These are phyloP conservation scores for Hanseniaspora uvarum DNA, from an alignment of 1,139 yeast species.

Conservation along the genomic window DNA sequence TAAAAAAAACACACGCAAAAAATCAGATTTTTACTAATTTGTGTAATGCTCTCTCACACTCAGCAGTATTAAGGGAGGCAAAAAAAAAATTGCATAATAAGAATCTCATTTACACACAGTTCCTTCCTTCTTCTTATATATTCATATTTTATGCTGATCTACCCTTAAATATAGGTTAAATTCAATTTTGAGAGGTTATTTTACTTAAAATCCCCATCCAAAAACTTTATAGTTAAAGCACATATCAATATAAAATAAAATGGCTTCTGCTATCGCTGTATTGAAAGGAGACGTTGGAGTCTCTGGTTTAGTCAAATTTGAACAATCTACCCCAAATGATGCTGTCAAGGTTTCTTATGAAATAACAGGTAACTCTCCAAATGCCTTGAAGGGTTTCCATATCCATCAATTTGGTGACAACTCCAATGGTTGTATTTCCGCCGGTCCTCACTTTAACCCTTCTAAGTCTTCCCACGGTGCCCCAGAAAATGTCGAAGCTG, in stretches of 20 bases:
- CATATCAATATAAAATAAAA: slow-evolving; percentile 18
- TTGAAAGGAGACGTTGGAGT: slow-evolving; percentile 90
- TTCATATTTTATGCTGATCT: no score
- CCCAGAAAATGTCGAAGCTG: slow-evolving; percentile 59
- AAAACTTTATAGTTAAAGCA: no score
- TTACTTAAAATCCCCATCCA: background rate
- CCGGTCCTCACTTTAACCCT: slow-evolving; percentile 98
- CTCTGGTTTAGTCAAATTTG: slow-evolving; percentile 74
- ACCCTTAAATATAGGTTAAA: no score
- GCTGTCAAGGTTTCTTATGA: slow-evolving; percentile 85
- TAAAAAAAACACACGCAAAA: no score
- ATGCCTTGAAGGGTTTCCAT: slow-evolving; percentile 93
- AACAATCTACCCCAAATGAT: slow-evolving; percentile 64
- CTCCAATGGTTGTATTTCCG: slow-evolving; percentile 97
- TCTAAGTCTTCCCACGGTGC: slow-evolving; percentile 86
- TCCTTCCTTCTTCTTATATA: no score
- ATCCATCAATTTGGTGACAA: slow-evolving; percentile 96
- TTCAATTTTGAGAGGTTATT: no score
- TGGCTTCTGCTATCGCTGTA: slow-evolving; percentile 64
- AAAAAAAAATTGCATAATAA: no score
- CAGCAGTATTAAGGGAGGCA: no score
- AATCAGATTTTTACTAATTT: no score
- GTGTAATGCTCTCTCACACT: no score
- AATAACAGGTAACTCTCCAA: slow-evolving; percentile 75
- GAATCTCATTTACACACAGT: no score